Evolutionary conservation across 106 monocot species (phyloP), one percentile per base, ranked within the genome.

Genomic region (Gastrodia elata): DNA sequence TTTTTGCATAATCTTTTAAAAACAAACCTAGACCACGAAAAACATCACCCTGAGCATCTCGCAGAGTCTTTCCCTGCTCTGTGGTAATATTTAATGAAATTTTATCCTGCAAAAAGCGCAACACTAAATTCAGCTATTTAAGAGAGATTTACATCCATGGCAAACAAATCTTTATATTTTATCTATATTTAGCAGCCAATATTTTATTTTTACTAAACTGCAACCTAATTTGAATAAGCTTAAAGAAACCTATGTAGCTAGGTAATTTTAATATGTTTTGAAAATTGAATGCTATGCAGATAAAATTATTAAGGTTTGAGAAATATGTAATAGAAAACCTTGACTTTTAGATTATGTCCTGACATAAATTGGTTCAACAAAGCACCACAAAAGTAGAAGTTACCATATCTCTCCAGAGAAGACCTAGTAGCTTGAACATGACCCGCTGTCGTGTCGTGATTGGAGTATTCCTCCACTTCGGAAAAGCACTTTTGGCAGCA

Each of bases 11-110:
- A 52, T 41, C 35, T 27, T 15, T 64, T 28, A 13, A 28, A 77
- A 73, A 80, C 84, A 38, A 38, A 93, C 97, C 97, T 83, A 98
- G 78, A 2, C 97, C 97, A 77, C 97, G 88, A 57, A 98, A 98
- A 36, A 98, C 97, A 85, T 98, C 97, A 11, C 97, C 97, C 72
- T 91, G 90, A 4, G 93, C 93, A 83, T 98, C 97, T 72, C 77
- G 75, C 1, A 98, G 74, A 8, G 97, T 98, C 72, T 93, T 98
- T 38, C 97, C 97, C 76, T 98, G 97, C 74, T 98, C 97, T 9
- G 86, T 88, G 0, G 97, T 98, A 64, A 98, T 98, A 77, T 87
- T 98, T 74, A 88, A 39, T 13, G 97, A 90, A 44, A 98, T 84
- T 78, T 91, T 98, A 75, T 98, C 97, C 97, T 98, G 73, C 26